Base-by-base conservation (phyloP, 257 asterid species). In the Capsicum pubescens region DNA sequence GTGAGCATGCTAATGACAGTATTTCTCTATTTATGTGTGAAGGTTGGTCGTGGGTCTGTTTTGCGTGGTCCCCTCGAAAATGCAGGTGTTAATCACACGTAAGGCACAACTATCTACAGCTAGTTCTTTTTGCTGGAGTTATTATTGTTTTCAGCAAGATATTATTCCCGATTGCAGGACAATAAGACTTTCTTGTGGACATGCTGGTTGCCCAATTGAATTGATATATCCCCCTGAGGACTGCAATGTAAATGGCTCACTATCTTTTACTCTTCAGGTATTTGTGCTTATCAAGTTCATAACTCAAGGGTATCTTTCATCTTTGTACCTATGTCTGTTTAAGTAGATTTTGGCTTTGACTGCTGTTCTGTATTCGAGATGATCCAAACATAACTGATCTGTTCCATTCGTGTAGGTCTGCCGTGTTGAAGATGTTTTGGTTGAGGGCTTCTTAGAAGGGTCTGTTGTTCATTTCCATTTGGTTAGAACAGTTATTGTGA, bases 211-310 rank as follows among this genome's bases (percentile, higher is more conserved):
- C 91, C 97, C 98, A 84, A 77, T 87, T 52, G 98, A 93, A 86
- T 87, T 95, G 87, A 91, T 93, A 87, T 90, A 91, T 76, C 98
- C 98, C 83, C 97, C 96, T 70, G 98, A 95, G 90, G 97, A 95
- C 86, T 95, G 98, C 94, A 93, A 91, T 82, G 95, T 95, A 86
- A 95, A 95, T 87, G 91, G 92, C 81, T 92, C 98, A 80, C 85
- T 95, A 72, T 82, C 98, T 86, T 92, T 92, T 88, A 93, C 98
- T 86, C 93, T 95, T 85, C 98, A 95, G 98, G 98, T 95, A 89
- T 86, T 87, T 83, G 79, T 80, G 60, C 72, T 60, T 83, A 87
- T 84, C 83, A 79, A 83, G 84, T 87, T 90, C 88, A 64, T 82
- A 87, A 83, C 32, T 86, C 83, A 88, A 86, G 89, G 85, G 84